Evolutionary conservation across 2,329 filamentous ascomycete species (phyloP).

Genomic region (Phaeosphaeria sp.): DNA sequence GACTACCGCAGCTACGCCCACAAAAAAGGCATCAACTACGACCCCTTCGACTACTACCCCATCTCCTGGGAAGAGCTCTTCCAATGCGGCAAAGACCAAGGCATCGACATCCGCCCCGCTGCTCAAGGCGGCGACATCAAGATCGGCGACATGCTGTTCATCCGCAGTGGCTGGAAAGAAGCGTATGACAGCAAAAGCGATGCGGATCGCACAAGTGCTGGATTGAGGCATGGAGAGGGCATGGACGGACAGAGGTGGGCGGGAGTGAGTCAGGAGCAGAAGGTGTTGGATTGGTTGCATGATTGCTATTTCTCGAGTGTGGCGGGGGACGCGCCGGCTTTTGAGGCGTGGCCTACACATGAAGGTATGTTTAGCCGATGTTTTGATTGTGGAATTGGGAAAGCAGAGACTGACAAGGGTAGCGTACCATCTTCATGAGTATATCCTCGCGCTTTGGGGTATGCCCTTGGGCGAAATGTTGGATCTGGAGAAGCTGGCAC

Average conservation of each 20-base stretch:
- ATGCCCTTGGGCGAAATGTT: slow-evolving; percentile 52
- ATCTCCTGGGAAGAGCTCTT: slow-evolving; percentile 59
- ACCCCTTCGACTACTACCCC: slow-evolving; percentile 51
- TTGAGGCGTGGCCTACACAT: slow-evolving; percentile 68
- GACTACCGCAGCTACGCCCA: slow-evolving; percentile 53
- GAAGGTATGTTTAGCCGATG: slow-evolving; percentile 42
- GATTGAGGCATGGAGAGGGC: slow-evolving; percentile 54
- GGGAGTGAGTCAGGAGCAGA: slow-evolving; percentile 61
- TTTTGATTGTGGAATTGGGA: background rate
- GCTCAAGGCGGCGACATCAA: slow-evolving; percentile 62
- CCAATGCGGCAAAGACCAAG: slow-evolving; percentile 65
- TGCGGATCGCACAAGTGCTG: slow-evolving; percentile 44
- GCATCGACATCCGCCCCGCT: slow-evolving; percentile 65
- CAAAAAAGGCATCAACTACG: slow-evolving; percentile 52
- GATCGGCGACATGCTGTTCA: slow-evolving; percentile 69
- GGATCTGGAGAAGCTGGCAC: slow-evolving; percentile 60
- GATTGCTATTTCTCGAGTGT: slow-evolving; percentile 73
- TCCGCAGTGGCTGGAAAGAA: slow-evolving; percentile 69
- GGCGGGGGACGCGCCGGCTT: slow-evolving; percentile 67
- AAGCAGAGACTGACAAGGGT: slow-evolving; percentile 2
- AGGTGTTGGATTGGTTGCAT: slow-evolving; percentile 70
- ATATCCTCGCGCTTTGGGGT: slow-evolving; percentile 49
- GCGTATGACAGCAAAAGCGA: slow-evolving; percentile 58
- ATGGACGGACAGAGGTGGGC: slow-evolving; percentile 54
- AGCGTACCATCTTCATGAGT: slow-evolving; percentile 47